Percentiles rank a stretch among this genome's conserved stretches.
phyloP scores from a whole-genome alignment of 2,329 filamentous ascomycete species.

The Mollisia scopiformis region DNA sequence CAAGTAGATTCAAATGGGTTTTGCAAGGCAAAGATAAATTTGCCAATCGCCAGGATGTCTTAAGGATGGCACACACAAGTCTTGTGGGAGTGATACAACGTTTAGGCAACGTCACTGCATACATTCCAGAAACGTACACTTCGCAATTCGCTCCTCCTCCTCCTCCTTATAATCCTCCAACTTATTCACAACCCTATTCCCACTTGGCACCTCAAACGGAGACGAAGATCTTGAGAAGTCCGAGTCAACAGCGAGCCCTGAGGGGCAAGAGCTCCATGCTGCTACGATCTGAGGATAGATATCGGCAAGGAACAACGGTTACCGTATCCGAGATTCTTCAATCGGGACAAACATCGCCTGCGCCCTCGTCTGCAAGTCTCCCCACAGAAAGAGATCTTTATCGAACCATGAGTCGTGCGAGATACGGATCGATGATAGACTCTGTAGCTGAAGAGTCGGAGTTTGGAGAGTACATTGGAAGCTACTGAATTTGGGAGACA shows the following conservation, averaged over 20 bases:
- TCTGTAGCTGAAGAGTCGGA: not conserved
- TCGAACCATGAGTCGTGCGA: not conserved
- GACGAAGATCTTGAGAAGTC: not conserved
- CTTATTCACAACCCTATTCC: not conserved
- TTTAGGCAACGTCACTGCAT: not conserved
- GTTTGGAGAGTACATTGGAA: not conserved
- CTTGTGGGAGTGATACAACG: not conserved
- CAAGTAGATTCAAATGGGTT: not conserved
- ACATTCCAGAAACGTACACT: not conserved
- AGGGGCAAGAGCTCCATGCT: not conserved
- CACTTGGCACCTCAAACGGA: not conserved
- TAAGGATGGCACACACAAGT: constrained; percentile 1
- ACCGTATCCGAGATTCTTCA: not conserved
- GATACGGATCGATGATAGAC: not conserved
- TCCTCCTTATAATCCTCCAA: not conserved
- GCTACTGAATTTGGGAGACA: not conserved
- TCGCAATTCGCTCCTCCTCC: not conserved
- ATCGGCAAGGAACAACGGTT: not conserved
- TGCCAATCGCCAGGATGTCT: not conserved
- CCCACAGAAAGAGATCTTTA: no score
- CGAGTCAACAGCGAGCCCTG: not conserved
- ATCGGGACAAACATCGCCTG: not conserved
- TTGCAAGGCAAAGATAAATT: constrained; percentile 3
- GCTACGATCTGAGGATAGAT: not conserved
- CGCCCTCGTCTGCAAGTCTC: not conserved